Evolutionary conservation across 1,284 basidiomycete species (phyloP).

Genomic region (Violaceomyces palustris): DNA sequence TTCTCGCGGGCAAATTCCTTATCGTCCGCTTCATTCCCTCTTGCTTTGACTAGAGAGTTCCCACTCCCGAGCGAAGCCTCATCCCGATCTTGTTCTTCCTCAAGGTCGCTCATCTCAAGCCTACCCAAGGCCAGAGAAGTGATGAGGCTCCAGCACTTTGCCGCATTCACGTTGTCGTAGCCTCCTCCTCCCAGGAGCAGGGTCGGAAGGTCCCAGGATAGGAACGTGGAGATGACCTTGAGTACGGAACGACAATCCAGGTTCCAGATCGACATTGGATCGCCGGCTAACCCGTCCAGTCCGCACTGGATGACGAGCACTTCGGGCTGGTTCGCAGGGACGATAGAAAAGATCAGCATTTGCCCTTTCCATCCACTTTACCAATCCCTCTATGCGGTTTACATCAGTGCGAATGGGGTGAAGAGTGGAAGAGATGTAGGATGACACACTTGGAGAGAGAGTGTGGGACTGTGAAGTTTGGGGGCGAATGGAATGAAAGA

Average conservation of each 20-base stretch:
- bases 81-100: background rate
- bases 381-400: too few species aligned
- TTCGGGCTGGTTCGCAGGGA: constrained; percentile 58
- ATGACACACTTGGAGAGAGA: too few species aligned
- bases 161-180: constrained; percentile 22
- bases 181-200: constrained; percentile 32
- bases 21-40: constrained; percentile 66
- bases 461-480: too few species aligned
- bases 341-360: background rate
- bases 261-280: constrained; percentile 66
- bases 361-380: too few species aligned
- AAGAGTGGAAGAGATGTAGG: too few species aligned
- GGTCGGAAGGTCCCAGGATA: constrained; percentile 20
- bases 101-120: background rate
- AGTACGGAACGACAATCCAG: constrained; percentile 60
- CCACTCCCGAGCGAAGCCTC: background rate
- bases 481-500: too few species aligned
- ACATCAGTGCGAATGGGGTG: too few species aligned
- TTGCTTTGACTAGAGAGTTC: constrained; percentile 61
- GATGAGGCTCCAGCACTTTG: constrained; percentile 17
- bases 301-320: constrained; percentile 80
- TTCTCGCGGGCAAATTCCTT: constrained; percentile 72
- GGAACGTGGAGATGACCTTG: constrained; percentile 7
- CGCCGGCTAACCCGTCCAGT: constrained; percentile 75
- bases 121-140: constrained; percentile 19